Conservation (phyloP, 441 rosid genomes). For the Erodium trifolium region DNA sequence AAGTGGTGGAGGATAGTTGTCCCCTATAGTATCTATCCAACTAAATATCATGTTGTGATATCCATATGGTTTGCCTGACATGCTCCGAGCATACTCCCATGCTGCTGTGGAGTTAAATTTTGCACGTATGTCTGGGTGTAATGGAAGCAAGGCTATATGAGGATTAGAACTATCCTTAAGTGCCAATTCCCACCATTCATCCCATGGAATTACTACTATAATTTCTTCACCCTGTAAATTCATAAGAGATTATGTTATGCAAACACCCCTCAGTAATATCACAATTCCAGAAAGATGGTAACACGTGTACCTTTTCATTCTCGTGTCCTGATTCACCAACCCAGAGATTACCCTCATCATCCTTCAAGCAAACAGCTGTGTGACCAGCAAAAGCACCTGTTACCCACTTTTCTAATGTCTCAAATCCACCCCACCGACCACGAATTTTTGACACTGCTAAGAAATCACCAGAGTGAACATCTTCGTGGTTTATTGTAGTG, state of each 20-base stretch:
- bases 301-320: conserved; percentile 63
- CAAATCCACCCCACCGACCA: conserved; percentile 98
- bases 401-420: conserved; percentile 96
- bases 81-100: conserved; percentile 89
- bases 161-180: conserved; percentile 73
- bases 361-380: conserved; percentile 93
- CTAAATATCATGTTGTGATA: conserved; percentile 96
- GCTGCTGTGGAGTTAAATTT: conserved; percentile 87
- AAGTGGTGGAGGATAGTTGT: conserved; percentile 89
- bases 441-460: conserved; percentile 85
- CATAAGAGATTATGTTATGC: neutral
- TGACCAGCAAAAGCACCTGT: conserved; percentile 99
- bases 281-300: neutral
- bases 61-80: conserved; percentile 87
- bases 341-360: conserved; percentile 80
- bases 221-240: conserved; percentile 78
- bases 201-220: conserved; percentile 80
- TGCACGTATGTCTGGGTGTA: conserved; percentile 78
- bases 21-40: conserved; percentile 85
- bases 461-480: conserved; percentile 82
- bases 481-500: conserved; percentile 47
- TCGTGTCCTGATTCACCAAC: conserved; percentile 98
- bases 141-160: conserved; percentile 83
- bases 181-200: conserved; percentile 68
- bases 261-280: neutral